Evolutionary conservation across 164 flowering plant genomes (phyloP).

Genomic region (Nymphaea thermarum): DNA sequence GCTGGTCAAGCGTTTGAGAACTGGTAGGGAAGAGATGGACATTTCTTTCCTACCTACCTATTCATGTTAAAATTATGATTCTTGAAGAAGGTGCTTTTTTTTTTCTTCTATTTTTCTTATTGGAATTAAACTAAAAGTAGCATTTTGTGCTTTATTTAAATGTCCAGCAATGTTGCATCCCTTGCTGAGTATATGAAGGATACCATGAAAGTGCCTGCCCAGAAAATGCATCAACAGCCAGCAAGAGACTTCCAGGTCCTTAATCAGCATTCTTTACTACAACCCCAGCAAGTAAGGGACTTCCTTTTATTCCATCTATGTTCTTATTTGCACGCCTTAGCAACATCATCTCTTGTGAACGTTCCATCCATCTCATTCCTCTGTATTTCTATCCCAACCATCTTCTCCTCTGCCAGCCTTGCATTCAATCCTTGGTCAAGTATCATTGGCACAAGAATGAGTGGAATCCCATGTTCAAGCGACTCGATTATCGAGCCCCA

Average conservation of each 20-base stretch:
- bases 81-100: no score
- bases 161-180: neutral
- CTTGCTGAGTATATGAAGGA: neutral
- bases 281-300: neutral
- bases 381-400: constrained; percentile 22
- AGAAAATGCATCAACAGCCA: neutral
- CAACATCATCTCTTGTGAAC: constrained; percentile 16
- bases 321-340: constrained; percentile 4
- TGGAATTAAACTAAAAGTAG: no score
- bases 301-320: neutral
- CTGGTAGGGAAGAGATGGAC: no score
- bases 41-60: no score
- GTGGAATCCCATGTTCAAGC: constrained; percentile 20
- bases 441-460: constrained; percentile 15
- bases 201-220: neutral
- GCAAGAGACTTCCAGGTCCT: neutral
- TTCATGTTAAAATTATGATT: no score
- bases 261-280: neutral
- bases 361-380: constrained; percentile 25
- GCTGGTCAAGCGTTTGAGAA: no score
- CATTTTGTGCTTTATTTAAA: neutral
- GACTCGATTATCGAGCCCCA: constrained; percentile 24
- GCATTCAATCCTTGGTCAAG: constrained; percentile 25
- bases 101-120: no score
- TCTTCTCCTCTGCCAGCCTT: constrained; percentile 24